A percentile compares a stretch with the other conserved stretches of the same genome.
Conservation (phyloP, 192 early-diverging fungal species). For the Pilaira anomala region DNA sequence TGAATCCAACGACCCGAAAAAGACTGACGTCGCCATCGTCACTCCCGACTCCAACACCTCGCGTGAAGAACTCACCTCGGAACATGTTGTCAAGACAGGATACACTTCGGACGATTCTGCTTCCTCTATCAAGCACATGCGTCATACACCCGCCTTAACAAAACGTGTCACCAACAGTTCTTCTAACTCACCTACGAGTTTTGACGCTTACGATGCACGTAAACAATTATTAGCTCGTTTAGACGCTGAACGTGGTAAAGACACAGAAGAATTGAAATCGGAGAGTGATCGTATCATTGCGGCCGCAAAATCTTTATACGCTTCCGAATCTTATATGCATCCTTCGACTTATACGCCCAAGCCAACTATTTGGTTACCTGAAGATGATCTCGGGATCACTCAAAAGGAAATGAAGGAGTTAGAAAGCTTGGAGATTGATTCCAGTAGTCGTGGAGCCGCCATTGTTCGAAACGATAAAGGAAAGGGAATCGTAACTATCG, state of each 20-base stretch:
- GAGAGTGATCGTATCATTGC: neutral
- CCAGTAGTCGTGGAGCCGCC: slow-evolving; percentile 33
- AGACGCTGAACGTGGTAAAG: neutral
- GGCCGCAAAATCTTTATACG: slow-evolving; percentile 17
- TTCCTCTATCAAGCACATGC: neutral
- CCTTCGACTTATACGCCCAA: slow-evolving; percentile 36
- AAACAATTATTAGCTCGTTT: neutral
- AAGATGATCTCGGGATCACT: slow-evolving; percentile 42
- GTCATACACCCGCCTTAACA: neutral
- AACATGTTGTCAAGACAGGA: neutral
- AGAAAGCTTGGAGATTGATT: slow-evolving; percentile 26
- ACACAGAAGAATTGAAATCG: neutral
- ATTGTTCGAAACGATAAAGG: slow-evolving; percentile 20
- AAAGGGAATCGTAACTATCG: slow-evolving; percentile 23
- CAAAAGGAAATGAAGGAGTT: slow-evolving; percentile 34
- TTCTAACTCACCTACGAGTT: neutral
- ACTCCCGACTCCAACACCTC: neutral
- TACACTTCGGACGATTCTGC: neutral
- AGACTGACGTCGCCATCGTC: neutral
- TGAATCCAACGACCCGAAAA: neutral
- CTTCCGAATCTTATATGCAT: slow-evolving; percentile 42
- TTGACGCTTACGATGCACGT: slow-evolving; percentile 8
- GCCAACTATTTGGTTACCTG: slow-evolving; percentile 49
- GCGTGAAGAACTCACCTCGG: too few relatives aligned
- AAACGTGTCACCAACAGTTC: neutral